Conservation (phyloP, 1,284 basidiomycete genomes). For the Microbotryum intermedium region DNA sequence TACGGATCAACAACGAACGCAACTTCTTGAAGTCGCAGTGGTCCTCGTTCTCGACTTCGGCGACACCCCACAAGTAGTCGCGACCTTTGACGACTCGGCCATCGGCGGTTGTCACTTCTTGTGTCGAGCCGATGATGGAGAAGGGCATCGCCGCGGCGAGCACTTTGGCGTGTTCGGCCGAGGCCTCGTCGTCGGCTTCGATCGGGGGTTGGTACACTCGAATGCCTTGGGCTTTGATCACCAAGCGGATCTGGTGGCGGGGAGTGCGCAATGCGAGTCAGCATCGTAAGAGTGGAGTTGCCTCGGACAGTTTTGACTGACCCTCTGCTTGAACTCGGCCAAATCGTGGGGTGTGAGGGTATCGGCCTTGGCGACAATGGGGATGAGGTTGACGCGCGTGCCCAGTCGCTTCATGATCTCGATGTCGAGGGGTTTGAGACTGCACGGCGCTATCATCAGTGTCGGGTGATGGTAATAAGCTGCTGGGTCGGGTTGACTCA, state of each 20-base stretch:
- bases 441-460: slow-evolving; percentile 42
- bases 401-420: slow-evolving; percentile 98
- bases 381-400: slow-evolving; percentile 91
- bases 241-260: slow-evolving; percentile 68
- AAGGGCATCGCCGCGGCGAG: slow-evolving; percentile 87
- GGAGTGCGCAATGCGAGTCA: slow-evolving; percentile 11
- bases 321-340: slow-evolving; percentile 82
- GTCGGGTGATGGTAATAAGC: slow-evolving; percentile 3
- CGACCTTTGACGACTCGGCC: slow-evolving; percentile 92
- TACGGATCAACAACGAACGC: slow-evolving; percentile 88
- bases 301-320: slow-evolving; percentile 47
- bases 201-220: slow-evolving; percentile 89
- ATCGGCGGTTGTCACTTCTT: slow-evolving; percentile 84
- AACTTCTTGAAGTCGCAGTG: slow-evolving; percentile 99
- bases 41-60: slow-evolving; percentile 98
- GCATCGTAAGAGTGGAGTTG: slow-evolving; percentile 2
- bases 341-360: slow-evolving; percentile 92
- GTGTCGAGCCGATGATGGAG: slow-evolving; percentile 94
- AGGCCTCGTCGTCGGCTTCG: slow-evolving; percentile 79
- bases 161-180: slow-evolving; percentile 79
- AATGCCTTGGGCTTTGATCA: slow-evolving; percentile 83
- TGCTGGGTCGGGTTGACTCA: slow-evolving; percentile 44
- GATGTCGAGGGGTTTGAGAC: slow-evolving; percentile 94
- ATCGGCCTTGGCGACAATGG: slow-evolving; percentile 95
- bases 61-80: slow-evolving; percentile 99